Conservation (phyloP, 1,284 basidiomycete genomes). For the Microstroma glucosiphilum region DNA sequence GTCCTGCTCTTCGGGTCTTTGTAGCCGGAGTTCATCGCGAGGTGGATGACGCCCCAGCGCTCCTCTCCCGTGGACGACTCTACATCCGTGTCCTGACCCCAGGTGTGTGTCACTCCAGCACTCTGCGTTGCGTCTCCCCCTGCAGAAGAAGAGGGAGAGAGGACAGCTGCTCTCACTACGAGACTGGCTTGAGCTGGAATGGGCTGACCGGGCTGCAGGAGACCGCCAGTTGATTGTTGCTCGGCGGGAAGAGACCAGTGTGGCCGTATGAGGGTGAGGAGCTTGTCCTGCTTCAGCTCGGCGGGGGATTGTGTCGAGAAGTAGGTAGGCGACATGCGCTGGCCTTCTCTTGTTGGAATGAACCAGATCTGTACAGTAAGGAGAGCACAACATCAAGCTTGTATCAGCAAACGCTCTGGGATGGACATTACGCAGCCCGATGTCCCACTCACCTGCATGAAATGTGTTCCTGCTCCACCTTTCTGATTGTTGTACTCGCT, state of each 20-base stretch:
- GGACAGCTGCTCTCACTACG: constrained; percentile 25
- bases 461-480: constrained; percentile 50
- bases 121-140: constrained; percentile 12
- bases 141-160: constrained; percentile 18
- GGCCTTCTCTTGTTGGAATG: not conserved
- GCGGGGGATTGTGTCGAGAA: constrained; percentile 28
- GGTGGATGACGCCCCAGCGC: constrained; percentile 36
- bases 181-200: constrained; percentile 24
- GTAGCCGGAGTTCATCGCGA: constrained; percentile 30
- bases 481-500: constrained; percentile 65
- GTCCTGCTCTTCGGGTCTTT: constrained; percentile 21
- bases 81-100: constrained; percentile 25
- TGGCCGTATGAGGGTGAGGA: constrained; percentile 35
- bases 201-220: constrained; percentile 19
- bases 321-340: constrained; percentile 24
- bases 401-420: not conserved
- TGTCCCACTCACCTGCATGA: constrained; percentile 25
- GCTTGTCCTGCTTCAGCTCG: constrained; percentile 24
- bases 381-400: not conserved
- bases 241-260: constrained; percentile 16
- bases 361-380: constrained; percentile 5
- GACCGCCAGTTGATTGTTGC: constrained; percentile 19
- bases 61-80: constrained; percentile 13
- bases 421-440: not conserved
- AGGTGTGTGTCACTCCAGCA: constrained; percentile 12